Evolutionary conservation across 2,329 filamentous ascomycete species (phyloP).

Genomic region (Trichoderma hamatum): DNA sequence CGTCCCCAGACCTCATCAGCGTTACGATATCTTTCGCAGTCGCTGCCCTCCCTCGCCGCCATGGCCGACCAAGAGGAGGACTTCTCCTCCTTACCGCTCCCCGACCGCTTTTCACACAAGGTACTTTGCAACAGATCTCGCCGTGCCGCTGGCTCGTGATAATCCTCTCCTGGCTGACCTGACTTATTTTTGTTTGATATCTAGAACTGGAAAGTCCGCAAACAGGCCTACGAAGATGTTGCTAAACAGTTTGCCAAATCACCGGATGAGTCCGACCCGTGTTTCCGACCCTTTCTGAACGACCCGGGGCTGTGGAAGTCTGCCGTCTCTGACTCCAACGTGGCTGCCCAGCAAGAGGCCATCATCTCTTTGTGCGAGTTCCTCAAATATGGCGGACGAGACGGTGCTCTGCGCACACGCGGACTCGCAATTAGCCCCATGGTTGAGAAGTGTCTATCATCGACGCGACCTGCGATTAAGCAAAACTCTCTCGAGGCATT

Average conservation of each 20-base stretch:
- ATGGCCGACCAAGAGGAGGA: slow-evolving; percentile 88
- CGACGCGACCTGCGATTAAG: slow-evolving; percentile 86
- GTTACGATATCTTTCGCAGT: slow-evolving; percentile 17
- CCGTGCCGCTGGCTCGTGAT: neutral
- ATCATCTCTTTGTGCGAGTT: slow-evolving; percentile 87
- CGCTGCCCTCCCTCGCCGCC: slow-evolving; percentile 33
- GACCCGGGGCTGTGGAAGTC: slow-evolving; percentile 89
- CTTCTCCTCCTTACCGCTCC: slow-evolving; percentile 74
- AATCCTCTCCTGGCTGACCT: neutral
- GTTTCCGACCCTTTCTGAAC: slow-evolving; percentile 83
- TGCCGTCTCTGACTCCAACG: slow-evolving; percentile 91
- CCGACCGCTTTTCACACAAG: slow-evolving; percentile 84
- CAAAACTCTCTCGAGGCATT: slow-evolving; percentile 83
- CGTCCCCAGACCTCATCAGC: slow-evolving; percentile 21
- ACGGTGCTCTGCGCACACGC: slow-evolving; percentile 78
- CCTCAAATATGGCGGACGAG: slow-evolving; percentile 83
- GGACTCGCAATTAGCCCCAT: slow-evolving; percentile 74
- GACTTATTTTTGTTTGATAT: neutral
- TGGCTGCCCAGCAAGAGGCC: slow-evolving; percentile 93
- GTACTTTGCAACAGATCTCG: slow-evolving; percentile 43
- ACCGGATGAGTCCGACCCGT: slow-evolving; percentile 80
- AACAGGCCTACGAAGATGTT: slow-evolving; percentile 91
- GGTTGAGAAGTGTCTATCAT: slow-evolving; percentile 87
- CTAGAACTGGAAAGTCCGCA: slow-evolving; percentile 93
- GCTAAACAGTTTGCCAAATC: slow-evolving; percentile 83